Conservation (phyloP, 768 basidiomycete genomes). For the Pleurotus sapidus region DNA sequence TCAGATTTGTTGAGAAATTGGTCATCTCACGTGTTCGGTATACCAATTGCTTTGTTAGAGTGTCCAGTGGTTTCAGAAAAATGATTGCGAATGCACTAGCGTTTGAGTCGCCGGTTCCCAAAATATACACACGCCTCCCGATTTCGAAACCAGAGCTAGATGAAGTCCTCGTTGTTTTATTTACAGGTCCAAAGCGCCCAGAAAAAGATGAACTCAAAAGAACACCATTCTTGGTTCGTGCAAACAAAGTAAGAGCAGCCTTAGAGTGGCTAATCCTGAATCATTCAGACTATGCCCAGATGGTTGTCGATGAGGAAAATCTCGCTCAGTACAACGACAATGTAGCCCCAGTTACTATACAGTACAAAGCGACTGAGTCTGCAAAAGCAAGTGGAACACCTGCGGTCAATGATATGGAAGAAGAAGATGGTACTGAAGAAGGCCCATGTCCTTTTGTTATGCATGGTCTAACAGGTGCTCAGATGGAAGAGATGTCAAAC, state of each 20-base stretch:
- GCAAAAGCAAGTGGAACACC: slow-evolving; percentile 8
- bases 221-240: slow-evolving; percentile 22
- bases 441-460: slow-evolving; percentile 24
- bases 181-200: slow-evolving; percentile 12
- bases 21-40: slow-evolving; percentile 11
- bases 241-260: slow-evolving; percentile 16
- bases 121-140: slow-evolving; percentile 18
- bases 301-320: slow-evolving; percentile 17
- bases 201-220: slow-evolving; percentile 12
- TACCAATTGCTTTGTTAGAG: slow-evolving; percentile 18
- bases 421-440: slow-evolving; percentile 17
- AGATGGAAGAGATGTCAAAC: slow-evolving; percentile 11
- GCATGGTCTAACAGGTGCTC: slow-evolving; percentile 20
- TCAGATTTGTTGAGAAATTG: slow-evolving; percentile 22
- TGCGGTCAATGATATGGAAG: slow-evolving; percentile 15
- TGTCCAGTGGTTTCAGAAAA: slow-evolving; percentile 12
- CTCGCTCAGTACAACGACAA: slow-evolving; percentile 11
- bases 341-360: slow-evolving; percentile 12
- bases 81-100: slow-evolving; percentile 23
- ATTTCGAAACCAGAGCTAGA: slow-evolving; percentile 16
- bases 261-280: slow-evolving; percentile 26
- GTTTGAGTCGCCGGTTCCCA: slow-evolving; percentile 18
- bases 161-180: slow-evolving; percentile 16
- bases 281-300: slow-evolving; percentile 21
- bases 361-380: slow-evolving; percentile 6